phyloP scores from a whole-genome alignment of 208 protist genomes.

The Leishmania guyanensis region DNA sequence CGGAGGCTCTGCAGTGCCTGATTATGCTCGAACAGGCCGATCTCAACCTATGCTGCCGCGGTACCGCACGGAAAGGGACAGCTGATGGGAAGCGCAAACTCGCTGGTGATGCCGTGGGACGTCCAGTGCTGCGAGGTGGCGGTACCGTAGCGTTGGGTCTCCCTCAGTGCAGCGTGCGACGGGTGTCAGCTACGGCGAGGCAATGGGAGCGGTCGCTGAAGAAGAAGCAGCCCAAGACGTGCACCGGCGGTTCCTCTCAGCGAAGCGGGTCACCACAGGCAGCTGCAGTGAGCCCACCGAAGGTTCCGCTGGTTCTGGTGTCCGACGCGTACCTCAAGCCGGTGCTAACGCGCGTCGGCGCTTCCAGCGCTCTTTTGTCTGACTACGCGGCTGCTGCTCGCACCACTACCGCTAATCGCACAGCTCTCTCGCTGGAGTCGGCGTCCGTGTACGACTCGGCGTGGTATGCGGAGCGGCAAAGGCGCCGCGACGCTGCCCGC shows the following conservation, averaged over 20 bases:
- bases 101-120: not conserved
- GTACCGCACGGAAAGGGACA: not conserved
- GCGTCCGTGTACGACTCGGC: not conserved
- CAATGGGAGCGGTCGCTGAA: not conserved
- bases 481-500: constrained; percentile 40
- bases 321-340: constrained; percentile 25
- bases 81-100: constrained; percentile 6
- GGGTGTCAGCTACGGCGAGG: not conserved
- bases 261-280: not conserved
- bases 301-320: constrained; percentile 9
- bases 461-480: constrained; percentile 58
- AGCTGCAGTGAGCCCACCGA: not conserved
- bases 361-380: not conserved
- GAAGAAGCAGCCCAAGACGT: not conserved
- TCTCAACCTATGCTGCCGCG: constrained; percentile 1
- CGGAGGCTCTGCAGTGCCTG: constrained; percentile 41
- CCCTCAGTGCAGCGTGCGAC: constrained; percentile 1
- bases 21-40: constrained; percentile 25
- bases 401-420: not conserved
- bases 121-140: not conserved
- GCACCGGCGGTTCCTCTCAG: not conserved
- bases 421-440: constrained; percentile 3
- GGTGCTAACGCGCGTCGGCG: constrained; percentile 9
- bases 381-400: not conserved
- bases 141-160: constrained; percentile 9